Base-by-base conservation (phyloP, 2,329 filamentous ascomycete genomes). In the Beauveria sp. region DNA sequence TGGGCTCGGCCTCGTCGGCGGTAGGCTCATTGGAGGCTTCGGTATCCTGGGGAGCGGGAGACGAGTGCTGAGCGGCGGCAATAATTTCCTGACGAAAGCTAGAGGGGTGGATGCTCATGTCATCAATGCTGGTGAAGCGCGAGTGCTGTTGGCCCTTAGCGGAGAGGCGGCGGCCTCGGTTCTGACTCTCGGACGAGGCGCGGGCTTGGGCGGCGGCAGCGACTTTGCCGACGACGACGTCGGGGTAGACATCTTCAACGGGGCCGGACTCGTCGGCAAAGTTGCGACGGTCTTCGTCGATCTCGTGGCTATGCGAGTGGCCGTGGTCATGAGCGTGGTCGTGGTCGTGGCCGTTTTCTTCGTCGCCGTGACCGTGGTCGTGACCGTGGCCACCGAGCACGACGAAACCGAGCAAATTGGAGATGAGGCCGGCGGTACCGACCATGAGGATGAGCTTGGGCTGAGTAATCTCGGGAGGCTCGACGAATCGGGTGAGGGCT, bases 81-180 rank as follows among this genome's bases (percentile, higher is more conserved):
- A 97, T 96, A 67, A 99, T 96, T 61, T 93, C 91, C 72, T 96
- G 90, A 66, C 94, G 83, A 79, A 97, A 92, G 64, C 88, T 93
- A 26, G 91, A 89, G 3, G 94, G 94, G 71, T 97, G 90, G 57
- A 96, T 90, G 71, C 88, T 90, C 66, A 96, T 88, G 60, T 92
- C 83, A 40, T 87, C 75, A 78, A 92, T 76, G 77, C 82, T 86
- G 62, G 84, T 76, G 65, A 88, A 81, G 67, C 84, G 85, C 60
- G 78, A 78, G 63, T 83, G 82, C 66, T 74, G 68, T 66, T 74
- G 68, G 66, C 72, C 80, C 70, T 76, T 79, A 62, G 77, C 75
- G 62, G 74, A 71, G 50, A 78, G 77, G 56, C 79, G 78, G 61
- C 76, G 74, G n/a, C 75, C 75, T 61, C 75, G 72, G 6, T 73